Evolutionary conservation across 805 yeast species (phyloP).

Genomic region (Isabelozyma gotoi): DNA sequence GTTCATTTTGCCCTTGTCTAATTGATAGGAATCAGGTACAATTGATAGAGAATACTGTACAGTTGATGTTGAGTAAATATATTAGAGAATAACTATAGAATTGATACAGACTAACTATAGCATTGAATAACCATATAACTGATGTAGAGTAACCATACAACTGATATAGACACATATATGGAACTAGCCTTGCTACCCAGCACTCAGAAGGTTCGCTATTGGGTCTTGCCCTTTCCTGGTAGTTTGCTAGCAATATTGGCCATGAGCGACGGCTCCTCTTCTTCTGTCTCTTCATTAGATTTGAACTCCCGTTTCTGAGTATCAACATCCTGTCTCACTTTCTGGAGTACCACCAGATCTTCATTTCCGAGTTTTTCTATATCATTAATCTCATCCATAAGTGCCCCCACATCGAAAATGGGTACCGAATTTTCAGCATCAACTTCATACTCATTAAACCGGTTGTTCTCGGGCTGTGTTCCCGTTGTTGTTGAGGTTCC

Average conservation of each 20-base stretch:
- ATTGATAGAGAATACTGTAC: too few species aligned
- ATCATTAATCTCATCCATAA: conserved; percentile 43
- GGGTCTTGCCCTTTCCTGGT: not conserved
- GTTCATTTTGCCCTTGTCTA: too few species aligned
- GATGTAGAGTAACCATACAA: too few species aligned
- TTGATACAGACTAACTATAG: too few species aligned
- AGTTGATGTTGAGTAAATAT: too few species aligned
- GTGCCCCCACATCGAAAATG: conserved; percentile 47
- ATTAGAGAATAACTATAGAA: too few species aligned
- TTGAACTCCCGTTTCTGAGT: conserved; percentile 5
- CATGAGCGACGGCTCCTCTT: conserved; percentile 5
- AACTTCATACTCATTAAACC: conserved; percentile 10
- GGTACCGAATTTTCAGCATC: conserved; percentile 10
- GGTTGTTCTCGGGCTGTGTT: conserved; percentile 1
- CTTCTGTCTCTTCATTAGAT: conserved; percentile 22
- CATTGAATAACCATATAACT: too few species aligned
- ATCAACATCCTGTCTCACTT: conserved; percentile 14
- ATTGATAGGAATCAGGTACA: too few species aligned
- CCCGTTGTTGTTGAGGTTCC: conserved; percentile 4
- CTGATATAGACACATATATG: too few species aligned
- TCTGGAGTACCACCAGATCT: conserved; percentile 13
- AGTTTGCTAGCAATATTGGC: conserved; percentile 3
- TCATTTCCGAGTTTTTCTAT: conserved; percentile 37
- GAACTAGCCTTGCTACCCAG: too few species aligned
- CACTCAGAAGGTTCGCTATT: too few species aligned